These are phyloP conservation scores for Xylaria bambusicola DNA, from an alignment of 495 filamentous ascomycete species.

Conservation along the genomic window DNA sequence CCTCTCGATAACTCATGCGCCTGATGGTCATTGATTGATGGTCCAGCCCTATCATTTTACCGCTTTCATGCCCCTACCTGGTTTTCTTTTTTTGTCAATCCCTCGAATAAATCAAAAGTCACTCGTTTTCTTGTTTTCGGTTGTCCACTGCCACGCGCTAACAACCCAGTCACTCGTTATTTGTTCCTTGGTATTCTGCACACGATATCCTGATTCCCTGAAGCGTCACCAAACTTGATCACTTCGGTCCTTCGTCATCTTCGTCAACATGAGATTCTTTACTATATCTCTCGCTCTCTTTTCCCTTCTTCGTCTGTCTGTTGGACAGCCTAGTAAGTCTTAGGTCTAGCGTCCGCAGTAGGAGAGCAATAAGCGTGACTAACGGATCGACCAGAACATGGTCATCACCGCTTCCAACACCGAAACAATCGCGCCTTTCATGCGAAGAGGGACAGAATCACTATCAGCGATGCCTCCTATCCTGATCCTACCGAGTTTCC, in stretches of 20 bases:
- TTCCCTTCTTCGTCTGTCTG: constrained; percentile 26
- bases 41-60: constrained; percentile 6
- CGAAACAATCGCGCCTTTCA: constrained; percentile 18
- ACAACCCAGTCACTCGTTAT: constrained; percentile 22
- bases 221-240: constrained; percentile 8
- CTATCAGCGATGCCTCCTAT: constrained; percentile 26
- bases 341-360: not conserved
- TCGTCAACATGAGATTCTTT: constrained; percentile 25
- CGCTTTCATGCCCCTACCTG: constrained; percentile 21
- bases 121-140: constrained; percentile 18
- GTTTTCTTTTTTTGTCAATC: constrained; percentile 23
- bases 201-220: constrained; percentile 4
- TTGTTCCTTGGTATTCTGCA: constrained; percentile 13
- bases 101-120: constrained; percentile 11
- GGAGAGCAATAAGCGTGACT: constrained; percentile 3
- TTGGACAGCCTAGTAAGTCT: constrained; percentile 32
- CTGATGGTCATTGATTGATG: constrained; percentile 21
- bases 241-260: constrained; percentile 3
- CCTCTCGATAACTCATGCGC: constrained; percentile 8
- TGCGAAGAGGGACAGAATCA: constrained; percentile 24
- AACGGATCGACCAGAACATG: constrained; percentile 23
- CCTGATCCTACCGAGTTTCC: constrained; percentile 29
- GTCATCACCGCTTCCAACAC: constrained; percentile 27
- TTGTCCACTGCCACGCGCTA: constrained; percentile 19
- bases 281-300: constrained; percentile 24